Evolutionary conservation across 169 alveolate genomes (phyloP).

Genomic region (Plasmodium gallinaceum): DNA sequence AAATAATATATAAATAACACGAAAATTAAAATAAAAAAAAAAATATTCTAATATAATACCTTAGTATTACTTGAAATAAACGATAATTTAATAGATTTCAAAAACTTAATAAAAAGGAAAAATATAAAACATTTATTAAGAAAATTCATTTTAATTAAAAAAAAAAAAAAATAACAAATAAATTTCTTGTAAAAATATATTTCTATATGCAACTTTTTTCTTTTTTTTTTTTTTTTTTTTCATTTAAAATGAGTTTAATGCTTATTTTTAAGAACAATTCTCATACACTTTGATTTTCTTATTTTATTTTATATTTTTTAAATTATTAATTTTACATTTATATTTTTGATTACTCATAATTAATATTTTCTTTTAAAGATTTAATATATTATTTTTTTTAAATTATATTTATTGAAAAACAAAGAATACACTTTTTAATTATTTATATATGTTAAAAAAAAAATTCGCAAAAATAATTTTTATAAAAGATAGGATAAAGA

Average conservation of each 20-base stretch:
- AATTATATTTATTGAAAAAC: not conserved
- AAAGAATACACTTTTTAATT: not conserved
- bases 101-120: slow-evolving; percentile 16
- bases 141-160: slow-evolving; percentile 4
- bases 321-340: not conserved
- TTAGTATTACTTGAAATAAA: slow-evolving; percentile 23
- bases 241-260: too few species aligned
- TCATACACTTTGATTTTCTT: too few species aligned
- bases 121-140: slow-evolving; percentile 12
- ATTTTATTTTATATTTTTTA: not conserved
- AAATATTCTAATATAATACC: slow-evolving; percentile 15
- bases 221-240: too few species aligned
- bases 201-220: too few species aligned
- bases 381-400: not conserved
- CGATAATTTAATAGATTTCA: slow-evolving; percentile 24
- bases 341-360: too few species aligned
- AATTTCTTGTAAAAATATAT: too few species aligned
- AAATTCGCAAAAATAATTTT: too few species aligned
- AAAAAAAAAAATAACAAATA: not conserved
- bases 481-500: too few species aligned
- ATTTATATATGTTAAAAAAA: too few species aligned
- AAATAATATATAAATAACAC: slow-evolving; percentile 14
- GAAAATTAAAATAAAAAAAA: not conserved
- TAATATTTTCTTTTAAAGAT: too few species aligned
- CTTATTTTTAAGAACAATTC: too few species aligned